Percentiles rank a stretch among this genome's conserved stretches.
Evolutionary conservation across 2,329 filamentous ascomycete genomes (phyloP).

Genomic region (Westerdykella ornata): DNA sequence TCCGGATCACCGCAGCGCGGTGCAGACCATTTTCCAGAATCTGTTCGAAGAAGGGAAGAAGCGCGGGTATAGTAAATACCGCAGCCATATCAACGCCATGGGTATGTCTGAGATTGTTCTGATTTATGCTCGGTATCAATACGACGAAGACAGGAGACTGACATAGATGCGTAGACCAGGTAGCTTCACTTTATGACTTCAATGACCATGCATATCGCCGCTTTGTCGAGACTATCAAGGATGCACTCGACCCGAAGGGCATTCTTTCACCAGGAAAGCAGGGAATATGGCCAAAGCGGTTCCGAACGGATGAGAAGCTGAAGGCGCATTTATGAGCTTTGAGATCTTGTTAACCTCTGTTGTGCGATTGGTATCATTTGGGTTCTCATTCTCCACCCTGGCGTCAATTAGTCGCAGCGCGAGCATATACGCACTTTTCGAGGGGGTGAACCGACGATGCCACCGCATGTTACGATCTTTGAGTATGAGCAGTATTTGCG

Average conservation of each 20-base stretch:
- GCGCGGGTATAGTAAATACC: conserved; percentile 28
- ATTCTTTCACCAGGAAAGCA: conserved; percentile 29
- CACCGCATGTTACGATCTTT: no score
- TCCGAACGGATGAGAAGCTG: conserved; percentile 15
- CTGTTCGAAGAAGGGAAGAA: conserved; percentile 25
- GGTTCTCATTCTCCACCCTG: no score
- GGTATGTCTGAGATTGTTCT: conserved; percentile 11
- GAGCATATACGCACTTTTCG: no score
- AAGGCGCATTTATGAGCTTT: conserved; percentile 17
- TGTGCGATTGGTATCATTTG: no score
- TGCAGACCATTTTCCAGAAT: conserved; percentile 25
- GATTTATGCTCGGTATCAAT: neutral
- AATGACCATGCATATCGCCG: conserved; percentile 27
- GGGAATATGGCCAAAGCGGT: conserved; percentile 27
- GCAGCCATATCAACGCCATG: conserved; percentile 29
- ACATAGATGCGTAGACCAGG: conserved; percentile 15
- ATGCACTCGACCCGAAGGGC: conserved; percentile 28
- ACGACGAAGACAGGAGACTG: neutral
- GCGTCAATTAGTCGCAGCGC: no score
- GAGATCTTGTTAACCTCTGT: neutral
- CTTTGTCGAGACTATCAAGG: conserved; percentile 30
- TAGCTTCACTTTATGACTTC: conserved; percentile 28
- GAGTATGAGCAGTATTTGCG: no score
- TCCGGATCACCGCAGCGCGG: conserved; percentile 32
- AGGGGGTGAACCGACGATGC: no score